A percentile compares a stretch with the other conserved stretches of the same genome.
phyloP scores from a whole-genome alignment of 2,329 filamentous ascomycete species.

The Dothistroma pini region DNA sequence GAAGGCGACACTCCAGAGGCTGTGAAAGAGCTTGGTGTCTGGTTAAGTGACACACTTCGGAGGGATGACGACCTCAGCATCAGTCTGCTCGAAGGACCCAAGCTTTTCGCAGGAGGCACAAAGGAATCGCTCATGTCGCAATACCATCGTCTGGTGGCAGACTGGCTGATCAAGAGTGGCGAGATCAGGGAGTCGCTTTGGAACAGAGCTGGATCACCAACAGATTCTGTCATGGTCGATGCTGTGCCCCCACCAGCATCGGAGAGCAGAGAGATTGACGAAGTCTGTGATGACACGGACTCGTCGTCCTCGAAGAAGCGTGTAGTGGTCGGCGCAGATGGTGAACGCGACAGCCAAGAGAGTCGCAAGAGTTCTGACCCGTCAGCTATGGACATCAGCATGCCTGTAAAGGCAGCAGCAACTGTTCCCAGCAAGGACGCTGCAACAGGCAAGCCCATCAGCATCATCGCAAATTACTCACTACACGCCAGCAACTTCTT shows the following conservation, averaged over 20 bases:
- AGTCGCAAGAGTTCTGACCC: conserved; percentile 10
- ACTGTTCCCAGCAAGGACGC: conserved; percentile 4
- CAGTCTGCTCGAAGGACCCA: conserved; percentile 49
- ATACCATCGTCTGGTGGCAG: conserved; percentile 57
- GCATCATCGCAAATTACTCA: conserved; percentile 75
- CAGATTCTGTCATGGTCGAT: conserved; percentile 27
- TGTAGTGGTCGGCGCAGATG: conserved; percentile 4
- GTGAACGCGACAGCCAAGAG: conserved; percentile 1
- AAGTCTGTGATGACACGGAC: conserved; percentile 26
- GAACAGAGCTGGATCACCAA: conserved; percentile 13
- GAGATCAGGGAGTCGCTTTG: conserved; percentile 56
- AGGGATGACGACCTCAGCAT: conserved; percentile 52
- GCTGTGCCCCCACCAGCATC: conserved; percentile 6
- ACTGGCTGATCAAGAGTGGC: conserved; percentile 72
- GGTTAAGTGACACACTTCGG: conserved; percentile 54
- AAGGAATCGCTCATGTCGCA: conserved; percentile 38
- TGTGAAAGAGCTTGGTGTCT: conserved; percentile 62
- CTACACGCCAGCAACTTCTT: conserved; percentile 73
- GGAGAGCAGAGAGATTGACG: conserved; percentile 22
- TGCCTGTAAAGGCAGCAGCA: conserved; percentile 8
- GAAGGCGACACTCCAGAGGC: conserved; percentile 68
- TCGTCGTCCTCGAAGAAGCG: conserved; percentile 7
- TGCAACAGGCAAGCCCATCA: conserved; percentile 56
- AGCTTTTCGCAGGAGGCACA: conserved; percentile 37
- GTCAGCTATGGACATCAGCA: conserved; percentile 25